Percentiles rank a stretch among this genome's conserved stretches.
phyloP scores from a whole-genome alignment of 208 protist genomes.

The Leishmania braziliensis region DNA sequence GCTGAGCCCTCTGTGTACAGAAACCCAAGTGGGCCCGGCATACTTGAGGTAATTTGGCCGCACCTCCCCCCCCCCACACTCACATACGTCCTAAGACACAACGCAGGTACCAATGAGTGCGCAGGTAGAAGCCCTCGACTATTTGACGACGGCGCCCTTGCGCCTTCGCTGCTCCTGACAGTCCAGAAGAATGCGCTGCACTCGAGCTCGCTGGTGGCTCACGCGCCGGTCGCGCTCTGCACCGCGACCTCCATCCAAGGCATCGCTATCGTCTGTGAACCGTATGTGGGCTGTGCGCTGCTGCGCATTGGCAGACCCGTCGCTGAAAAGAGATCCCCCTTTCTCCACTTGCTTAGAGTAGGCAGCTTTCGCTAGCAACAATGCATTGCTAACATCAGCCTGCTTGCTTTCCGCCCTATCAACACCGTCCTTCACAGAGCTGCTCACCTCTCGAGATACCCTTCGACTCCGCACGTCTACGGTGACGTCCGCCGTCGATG shows the following conservation, averaged over 20 bases:
- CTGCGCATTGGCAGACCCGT: not conserved
- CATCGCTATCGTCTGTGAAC: slow-evolving; percentile 28
- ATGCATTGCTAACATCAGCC: no score
- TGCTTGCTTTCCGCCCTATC: not conserved
- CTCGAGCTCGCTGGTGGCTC: slow-evolving; percentile 12
- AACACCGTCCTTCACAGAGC: not conserved
- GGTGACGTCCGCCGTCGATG: not conserved
- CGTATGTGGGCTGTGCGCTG: not conserved
- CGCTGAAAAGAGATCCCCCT: no score
- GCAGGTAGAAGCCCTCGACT: not conserved
- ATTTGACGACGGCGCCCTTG: not conserved
- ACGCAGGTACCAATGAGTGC: not conserved
- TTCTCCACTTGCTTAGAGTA: not conserved
- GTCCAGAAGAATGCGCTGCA: slow-evolving; percentile 16
- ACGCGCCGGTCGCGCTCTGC: slow-evolving; percentile 11
- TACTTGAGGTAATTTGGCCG: not conserved
- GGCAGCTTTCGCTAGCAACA: not conserved
- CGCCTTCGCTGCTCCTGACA: slow-evolving; percentile 29
- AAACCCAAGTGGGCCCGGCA: not conserved
- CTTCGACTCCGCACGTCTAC: not conserved
- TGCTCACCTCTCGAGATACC: not conserved
- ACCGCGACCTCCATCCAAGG: slow-evolving; percentile 17
- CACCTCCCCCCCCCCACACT: not conserved
- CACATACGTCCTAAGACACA: not conserved
- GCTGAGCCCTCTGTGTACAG: not conserved